Percentiles rank a stretch among this genome's conserved stretches.
These are phyloP conservation scores for Diplosphaera chodatii DNA, from an alignment of 139 green algal genomes.

Conservation along the genomic window DNA sequence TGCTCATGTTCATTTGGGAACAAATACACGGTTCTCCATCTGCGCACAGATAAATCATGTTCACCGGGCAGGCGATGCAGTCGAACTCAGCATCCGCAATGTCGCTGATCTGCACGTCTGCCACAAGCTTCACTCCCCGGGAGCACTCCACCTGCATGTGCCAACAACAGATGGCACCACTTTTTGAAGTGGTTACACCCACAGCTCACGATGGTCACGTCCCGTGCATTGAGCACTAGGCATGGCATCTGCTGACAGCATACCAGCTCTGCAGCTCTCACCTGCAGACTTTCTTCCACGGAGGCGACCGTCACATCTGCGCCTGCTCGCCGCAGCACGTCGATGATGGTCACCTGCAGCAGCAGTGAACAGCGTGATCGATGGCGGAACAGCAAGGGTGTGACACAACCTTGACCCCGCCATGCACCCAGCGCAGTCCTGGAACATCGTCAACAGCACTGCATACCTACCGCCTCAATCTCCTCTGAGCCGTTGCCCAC, in stretches of 20 bases:
- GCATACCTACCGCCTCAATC: constrained; percentile 60
- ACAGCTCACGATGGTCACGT: no score
- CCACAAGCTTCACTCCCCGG: constrained; percentile 70
- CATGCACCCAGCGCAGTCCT: no score
- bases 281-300: constrained; percentile 54
- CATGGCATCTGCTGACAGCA: no score
- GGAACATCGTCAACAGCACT: not conserved
- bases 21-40: no score
- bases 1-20: no score
- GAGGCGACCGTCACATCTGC: constrained; percentile 73
- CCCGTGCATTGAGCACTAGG: no score
- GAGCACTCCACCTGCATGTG: constrained; percentile 40
- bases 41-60: no score
- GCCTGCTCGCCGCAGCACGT: constrained; percentile 83
- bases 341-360: constrained; percentile 71
- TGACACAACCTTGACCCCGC: no score
- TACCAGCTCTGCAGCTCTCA: no score
- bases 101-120: constrained; percentile 52
- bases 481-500: constrained; percentile 82
- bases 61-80: constrained; percentile 78
- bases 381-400: no score
- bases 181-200: no score
- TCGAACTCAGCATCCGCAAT: constrained; percentile 52
- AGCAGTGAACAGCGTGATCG: constrained; percentile 37
- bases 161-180: no score